Base-by-base conservation (phyloP, 2,329 filamentous ascomycete genomes). In the Verticillium albo-atrum region DNA sequence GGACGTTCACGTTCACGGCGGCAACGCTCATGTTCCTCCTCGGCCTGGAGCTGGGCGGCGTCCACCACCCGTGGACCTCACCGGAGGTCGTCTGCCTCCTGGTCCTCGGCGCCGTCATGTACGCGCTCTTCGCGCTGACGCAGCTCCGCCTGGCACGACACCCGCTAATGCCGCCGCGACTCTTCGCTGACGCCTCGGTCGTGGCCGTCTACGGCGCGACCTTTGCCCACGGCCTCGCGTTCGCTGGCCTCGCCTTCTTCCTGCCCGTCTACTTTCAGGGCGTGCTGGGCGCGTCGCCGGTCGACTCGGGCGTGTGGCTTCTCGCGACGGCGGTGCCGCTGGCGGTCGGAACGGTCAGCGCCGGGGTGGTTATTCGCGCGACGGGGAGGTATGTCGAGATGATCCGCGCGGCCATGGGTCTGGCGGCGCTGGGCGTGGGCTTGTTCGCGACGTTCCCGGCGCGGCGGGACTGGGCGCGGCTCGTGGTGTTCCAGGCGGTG, bases 21-120 rank as follows among this genome's bases (percentile, higher is more conserved):
- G 91, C 89, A 23, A 93, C 90, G 0, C 79, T 96, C 23, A 94
- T 96, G 90, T 80, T 96, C 64, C 84, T 97, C 4, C 85, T 97
- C 50, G 93, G 92, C 0, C 83, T 97, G 12, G 89, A 96, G 69
- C 91, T 94, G 62, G 93, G 92, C 58, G 92, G 91, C 55, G 83
- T 92, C 56, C 80, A 81, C 25, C 85, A 84, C 63, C 89, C 92
- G 1, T 96, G 92, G 92, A 74, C 76, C 57, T 93, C 89, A 0
- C 80, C 89, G 2, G 88, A 84, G 1, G 89, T 93, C 32, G 82
- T 96, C 66, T 92, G 89, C 67, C 80, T 96, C 28, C 80, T 96
- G 64, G 76, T 94, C 55, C 92, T 94, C 65, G 91, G 91, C 25
- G 68, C 84, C 26, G 59, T 89, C 28, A 80, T 82, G 14, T 79